Evolutionary conservation across 2,329 filamentous ascomycete genomes (phyloP).

Genomic region (Drechslerella stenobrocha): DNA sequence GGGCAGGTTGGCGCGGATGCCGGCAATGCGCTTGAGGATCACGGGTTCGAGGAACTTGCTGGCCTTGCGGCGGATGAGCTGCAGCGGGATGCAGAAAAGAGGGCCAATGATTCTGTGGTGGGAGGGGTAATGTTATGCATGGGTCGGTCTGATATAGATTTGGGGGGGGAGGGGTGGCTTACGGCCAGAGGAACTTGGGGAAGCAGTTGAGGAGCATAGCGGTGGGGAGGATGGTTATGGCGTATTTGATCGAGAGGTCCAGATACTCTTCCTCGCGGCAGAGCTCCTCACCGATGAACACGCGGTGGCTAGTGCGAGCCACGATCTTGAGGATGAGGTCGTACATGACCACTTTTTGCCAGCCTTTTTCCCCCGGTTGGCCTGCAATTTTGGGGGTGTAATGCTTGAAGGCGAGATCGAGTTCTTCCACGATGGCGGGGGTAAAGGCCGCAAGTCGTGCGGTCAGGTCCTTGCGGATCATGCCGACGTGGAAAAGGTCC

Average conservation of each 20-base stretch:
- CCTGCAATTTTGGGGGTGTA: conserved; percentile 28
- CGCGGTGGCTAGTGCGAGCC: conserved; percentile 58
- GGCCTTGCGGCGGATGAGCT: conserved; percentile 21
- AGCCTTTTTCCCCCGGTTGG: conserved; percentile 50
- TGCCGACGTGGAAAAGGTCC: conserved; percentile 43
- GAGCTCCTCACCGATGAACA: conserved; percentile 60
- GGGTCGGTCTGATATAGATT: background rate
- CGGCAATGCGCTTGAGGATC: conserved; percentile 34
- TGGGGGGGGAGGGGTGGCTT: conserved; percentile 4
- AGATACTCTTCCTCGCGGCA: conserved; percentile 59
- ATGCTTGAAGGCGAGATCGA: conserved; percentile 35
- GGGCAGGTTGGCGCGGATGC: conserved; percentile 25
- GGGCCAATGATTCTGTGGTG: conserved; percentile 18
- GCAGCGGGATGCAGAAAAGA: conserved; percentile 24
- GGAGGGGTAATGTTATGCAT: background rate
- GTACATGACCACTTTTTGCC: conserved; percentile 57
- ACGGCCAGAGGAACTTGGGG: conserved; percentile 37
- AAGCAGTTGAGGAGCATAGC: conserved; percentile 46
- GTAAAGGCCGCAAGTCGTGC: conserved; percentile 34
- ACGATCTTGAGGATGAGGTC: conserved; percentile 58
- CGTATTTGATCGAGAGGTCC: conserved; percentile 60
- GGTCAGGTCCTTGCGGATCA: conserved; percentile 43
- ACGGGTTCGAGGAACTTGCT: conserved; percentile 41
- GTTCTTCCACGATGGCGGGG: conserved; percentile 42
- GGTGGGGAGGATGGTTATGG: conserved; percentile 57